phyloP scores from a whole-genome alignment of 352 stramenopile species.

The Phytopythium oedochilum region DNA sequence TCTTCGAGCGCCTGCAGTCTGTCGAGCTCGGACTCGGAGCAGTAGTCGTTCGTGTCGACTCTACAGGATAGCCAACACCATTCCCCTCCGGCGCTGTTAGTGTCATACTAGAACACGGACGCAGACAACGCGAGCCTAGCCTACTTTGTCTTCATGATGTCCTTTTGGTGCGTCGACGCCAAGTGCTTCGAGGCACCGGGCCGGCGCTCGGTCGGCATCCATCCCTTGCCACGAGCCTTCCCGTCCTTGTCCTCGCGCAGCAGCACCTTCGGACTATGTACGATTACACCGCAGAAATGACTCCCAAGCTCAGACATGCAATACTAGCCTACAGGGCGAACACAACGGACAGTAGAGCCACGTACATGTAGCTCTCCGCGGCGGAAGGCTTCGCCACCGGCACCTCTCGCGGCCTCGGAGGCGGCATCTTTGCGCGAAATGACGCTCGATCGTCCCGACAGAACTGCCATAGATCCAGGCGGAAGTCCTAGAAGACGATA shows the following conservation, averaged over 20 bases:
- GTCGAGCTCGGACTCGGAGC: slow-evolving; percentile 22
- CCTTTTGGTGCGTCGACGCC: slow-evolving; percentile 10
- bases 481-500: no score
- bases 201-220: slow-evolving; percentile 46
- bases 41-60: slow-evolving; percentile 27
- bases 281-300: no score
- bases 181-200: slow-evolving; percentile 55
- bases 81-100: no score
- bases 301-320: no score
- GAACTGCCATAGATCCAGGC: no score
- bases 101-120: no score
- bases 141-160: slow-evolving; percentile 26
- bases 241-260: slow-evolving; percentile 21
- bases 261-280: slow-evolving; percentile 16
- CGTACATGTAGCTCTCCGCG: slow-evolving; percentile 49
- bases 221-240: slow-evolving; percentile 8
- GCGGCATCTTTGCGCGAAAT: neutral
- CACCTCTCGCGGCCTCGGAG: slow-evolving; percentile 37
- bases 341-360: neutral
- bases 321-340: no score
- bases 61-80: slow-evolving; percentile 9
- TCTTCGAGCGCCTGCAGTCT: slow-evolving; percentile 33
- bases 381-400: slow-evolving; percentile 51
- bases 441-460: no score
- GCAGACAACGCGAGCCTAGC: no score